A percentile compares a stretch with the other conserved stretches of the same genome.
Conservation (phyloP, 2,329 filamentous ascomycete genomes). For the Raffaelea albimanens region DNA sequence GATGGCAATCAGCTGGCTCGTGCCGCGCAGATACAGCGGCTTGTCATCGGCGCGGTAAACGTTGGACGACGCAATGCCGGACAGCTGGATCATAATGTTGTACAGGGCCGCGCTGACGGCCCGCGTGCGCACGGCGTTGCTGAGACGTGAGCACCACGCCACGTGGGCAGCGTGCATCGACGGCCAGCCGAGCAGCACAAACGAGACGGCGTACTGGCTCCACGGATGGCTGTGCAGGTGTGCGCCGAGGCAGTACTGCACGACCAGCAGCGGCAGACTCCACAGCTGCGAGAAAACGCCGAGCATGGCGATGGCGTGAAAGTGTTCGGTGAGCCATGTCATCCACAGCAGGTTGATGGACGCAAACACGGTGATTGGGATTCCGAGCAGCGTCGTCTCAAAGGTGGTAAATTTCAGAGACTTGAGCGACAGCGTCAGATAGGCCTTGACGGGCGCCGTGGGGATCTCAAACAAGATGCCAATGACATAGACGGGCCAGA, state of each 20-base stretch:
- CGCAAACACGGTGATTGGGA: constrained; percentile 31
- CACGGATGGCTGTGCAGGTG: neutral
- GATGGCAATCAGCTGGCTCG: constrained; percentile 42
- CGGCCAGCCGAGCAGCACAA: neutral
- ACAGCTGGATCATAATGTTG: constrained; percentile 27
- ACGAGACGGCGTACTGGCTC: neutral
- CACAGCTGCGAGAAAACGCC: constrained; percentile 41
- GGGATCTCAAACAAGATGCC: constrained; percentile 46
- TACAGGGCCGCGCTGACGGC: constrained; percentile 4
- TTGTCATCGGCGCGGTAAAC: constrained; percentile 47
- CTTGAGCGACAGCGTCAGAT: constrained; percentile 49
- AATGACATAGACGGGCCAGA: constrained; percentile 37
- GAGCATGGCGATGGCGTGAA: constrained; percentile 32
- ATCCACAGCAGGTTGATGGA: constrained; percentile 40
- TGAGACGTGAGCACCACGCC: constrained; percentile 48
- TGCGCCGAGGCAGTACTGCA: neutral
- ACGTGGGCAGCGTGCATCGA: constrained; percentile 44
- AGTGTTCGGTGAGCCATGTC: constrained; percentile 38
- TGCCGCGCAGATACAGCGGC: constrained; percentile 44
- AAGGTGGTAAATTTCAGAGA: constrained; percentile 50
- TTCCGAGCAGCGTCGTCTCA: constrained; percentile 51
- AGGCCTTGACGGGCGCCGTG: constrained; percentile 33
- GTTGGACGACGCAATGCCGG: constrained; percentile 22
- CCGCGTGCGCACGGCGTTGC: constrained; percentile 14
- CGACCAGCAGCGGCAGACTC: neutral